Evolutionary conservation across 2,329 filamentous ascomycete species (phyloP).

Genomic region (Fusarium scirpi): DNA sequence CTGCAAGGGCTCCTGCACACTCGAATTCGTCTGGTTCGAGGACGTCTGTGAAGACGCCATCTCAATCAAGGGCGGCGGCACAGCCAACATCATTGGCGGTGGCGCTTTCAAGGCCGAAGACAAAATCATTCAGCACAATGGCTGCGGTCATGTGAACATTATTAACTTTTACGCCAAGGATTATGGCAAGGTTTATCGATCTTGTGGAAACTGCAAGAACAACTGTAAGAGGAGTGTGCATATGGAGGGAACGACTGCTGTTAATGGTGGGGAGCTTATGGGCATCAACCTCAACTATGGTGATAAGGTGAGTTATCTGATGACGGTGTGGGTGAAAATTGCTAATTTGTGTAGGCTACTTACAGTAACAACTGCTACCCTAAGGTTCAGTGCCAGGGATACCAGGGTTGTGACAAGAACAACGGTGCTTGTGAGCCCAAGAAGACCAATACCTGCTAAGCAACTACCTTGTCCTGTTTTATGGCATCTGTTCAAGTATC

Average conservation of each 20-base stretch:
- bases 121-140: constrained; percentile 63
- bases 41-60: constrained; percentile 57
- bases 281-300: constrained; percentile 57
- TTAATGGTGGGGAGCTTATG: constrained; percentile 57
- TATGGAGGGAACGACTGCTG: constrained; percentile 57
- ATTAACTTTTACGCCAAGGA: constrained; percentile 56
- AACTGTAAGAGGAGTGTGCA: constrained; percentile 58
- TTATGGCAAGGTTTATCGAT: constrained; percentile 58
- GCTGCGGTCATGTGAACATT: constrained; percentile 57
- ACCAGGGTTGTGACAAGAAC: constrained; percentile 48
- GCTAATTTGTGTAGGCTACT: constrained; percentile 34
- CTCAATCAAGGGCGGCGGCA: constrained; percentile 43
- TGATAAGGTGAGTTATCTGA: constrained; percentile 26
- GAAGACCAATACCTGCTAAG: constrained; percentile 29
- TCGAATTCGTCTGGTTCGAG: constrained; percentile 63
- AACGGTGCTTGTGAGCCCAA: constrained; percentile 47
- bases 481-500: no score
- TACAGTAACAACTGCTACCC: constrained; percentile 49
- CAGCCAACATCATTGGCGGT: constrained; percentile 57
- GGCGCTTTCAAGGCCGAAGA: constrained; percentile 59
- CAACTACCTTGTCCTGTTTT: no score
- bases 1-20: constrained; percentile 57
- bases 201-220: constrained; percentile 44
- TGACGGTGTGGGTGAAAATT: fast-evolving
- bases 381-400: constrained; percentile 47